Conservation (phyloP, 2,329 filamentous ascomycete species). For the Celoporthe dispersa region DNA sequence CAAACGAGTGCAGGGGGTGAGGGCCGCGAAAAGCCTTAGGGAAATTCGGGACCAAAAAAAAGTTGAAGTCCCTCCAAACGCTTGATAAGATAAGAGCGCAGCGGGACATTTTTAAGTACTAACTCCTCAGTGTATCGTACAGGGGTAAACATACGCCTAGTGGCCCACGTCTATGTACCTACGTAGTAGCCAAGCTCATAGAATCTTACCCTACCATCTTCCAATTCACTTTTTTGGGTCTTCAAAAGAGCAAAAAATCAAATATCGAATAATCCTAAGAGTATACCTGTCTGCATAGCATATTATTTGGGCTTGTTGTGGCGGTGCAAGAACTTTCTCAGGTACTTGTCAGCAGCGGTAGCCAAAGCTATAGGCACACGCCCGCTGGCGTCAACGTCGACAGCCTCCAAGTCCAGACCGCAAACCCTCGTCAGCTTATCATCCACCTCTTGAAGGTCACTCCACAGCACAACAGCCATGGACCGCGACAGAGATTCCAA, state of each 20-base stretch:
- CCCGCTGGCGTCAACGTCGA: not conserved
- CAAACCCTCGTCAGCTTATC: not conserved
- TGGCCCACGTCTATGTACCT: not conserved
- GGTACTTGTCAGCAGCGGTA: not conserved
- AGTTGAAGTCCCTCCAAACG: not conserved
- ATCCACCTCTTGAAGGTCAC: not conserved
- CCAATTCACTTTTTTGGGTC: not conserved
- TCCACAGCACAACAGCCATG: slow-evolving; percentile 31
- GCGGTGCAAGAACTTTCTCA: not conserved
- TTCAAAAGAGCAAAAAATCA: not conserved
- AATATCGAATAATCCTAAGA: not conserved
- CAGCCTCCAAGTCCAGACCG: not conserved
- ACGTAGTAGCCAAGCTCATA: not conserved
- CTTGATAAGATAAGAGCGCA: slow-evolving; percentile 11
- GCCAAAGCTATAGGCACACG: not conserved
- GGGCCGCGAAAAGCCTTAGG: slow-evolving; percentile 1
- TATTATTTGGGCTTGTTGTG: not conserved
- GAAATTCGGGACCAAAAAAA: slow-evolving; percentile 6
- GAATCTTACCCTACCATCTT: not conserved
- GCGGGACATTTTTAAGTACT: not conserved
- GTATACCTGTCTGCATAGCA: not conserved
- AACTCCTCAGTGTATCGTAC: no score
- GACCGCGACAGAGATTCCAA: slow-evolving; percentile 43
- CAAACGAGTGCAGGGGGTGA: slow-evolving; percentile 4
- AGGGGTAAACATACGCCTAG: not conserved